Evolutionary conservation across 306 rosid genomes (phyloP).

Genomic region (Vachellia collinsii): DNA sequence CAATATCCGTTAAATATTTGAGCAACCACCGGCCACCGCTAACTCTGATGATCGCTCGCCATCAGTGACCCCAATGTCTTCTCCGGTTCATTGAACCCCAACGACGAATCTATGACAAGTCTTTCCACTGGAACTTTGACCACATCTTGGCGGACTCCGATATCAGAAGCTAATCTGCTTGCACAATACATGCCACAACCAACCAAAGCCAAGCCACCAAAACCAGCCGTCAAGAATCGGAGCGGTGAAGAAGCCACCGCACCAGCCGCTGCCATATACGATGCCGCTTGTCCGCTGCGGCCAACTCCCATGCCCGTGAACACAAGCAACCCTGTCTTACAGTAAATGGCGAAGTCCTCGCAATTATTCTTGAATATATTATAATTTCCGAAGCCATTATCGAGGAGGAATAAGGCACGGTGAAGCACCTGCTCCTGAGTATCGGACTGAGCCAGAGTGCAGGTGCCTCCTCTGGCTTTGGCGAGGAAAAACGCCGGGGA

Average conservation of each 20-base stretch:
- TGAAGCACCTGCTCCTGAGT: conserved; percentile 48
- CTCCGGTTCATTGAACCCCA: conserved; percentile 18
- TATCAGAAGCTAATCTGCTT: conserved; percentile 56
- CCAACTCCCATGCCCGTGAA: conserved; percentile 45
- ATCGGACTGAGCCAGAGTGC: conserved; percentile 66
- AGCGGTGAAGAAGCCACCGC: conserved; percentile 46
- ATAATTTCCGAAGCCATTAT: conserved; percentile 70
- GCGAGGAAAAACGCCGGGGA: conserved; percentile 50
- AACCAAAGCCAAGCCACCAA: conserved; percentile 41
- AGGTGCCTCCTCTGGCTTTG: conserved; percentile 77
- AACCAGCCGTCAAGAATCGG: conserved; percentile 37
- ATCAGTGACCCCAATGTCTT: conserved; percentile 13
- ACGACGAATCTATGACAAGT: conserved; percentile 20
- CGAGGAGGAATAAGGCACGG: conserved; percentile 63
- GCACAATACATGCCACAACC: conserved; percentile 54
- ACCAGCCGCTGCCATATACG: conserved; percentile 54
- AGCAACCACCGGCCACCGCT: no score
- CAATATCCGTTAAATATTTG: neutral
- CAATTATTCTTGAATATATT: conserved; percentile 69
- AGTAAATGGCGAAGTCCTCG: conserved; percentile 83
- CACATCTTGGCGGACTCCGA: conserved; percentile 58
- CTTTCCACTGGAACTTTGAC: conserved; percentile 60
- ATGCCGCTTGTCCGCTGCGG: conserved; percentile 66
- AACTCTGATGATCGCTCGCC: conserved; percentile 15
- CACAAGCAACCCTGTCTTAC: conserved; percentile 76